These are phyloP conservation scores for Aspergillus steynii DNA, from an alignment of 495 filamentous ascomycete species.

Conservation along the genomic window DNA sequence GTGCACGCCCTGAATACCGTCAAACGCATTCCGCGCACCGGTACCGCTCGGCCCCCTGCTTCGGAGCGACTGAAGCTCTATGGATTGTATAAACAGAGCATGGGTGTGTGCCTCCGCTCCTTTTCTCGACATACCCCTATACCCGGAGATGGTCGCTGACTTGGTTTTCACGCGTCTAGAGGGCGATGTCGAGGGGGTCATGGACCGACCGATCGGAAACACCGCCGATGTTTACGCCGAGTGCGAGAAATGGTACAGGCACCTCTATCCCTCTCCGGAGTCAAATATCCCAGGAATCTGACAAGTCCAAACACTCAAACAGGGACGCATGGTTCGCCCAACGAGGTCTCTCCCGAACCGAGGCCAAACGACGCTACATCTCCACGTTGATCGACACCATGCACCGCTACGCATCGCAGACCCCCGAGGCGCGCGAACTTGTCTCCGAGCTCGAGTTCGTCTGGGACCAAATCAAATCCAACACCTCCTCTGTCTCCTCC, in stretches of 20 bases:
- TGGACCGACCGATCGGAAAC: conserved; percentile 72
- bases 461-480: conserved; percentile 95
- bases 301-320: background rate
- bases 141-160: conserved; percentile 6
- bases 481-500: conserved; percentile 59
- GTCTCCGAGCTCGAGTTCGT: conserved; percentile 97
- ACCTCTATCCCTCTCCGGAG: background rate
- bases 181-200: conserved; percentile 89
- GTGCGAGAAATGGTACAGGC: conserved; percentile 60
- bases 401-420: conserved; percentile 85
- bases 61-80: conserved; percentile 86
- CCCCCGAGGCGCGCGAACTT: conserved; percentile 80
- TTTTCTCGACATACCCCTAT: background rate
- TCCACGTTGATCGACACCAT: conserved; percentile 92
- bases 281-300: background rate
- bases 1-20: conserved; percentile 98
- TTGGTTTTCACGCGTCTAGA: conserved; percentile 48
- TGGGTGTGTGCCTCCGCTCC: conserved; percentile 52
- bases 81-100: conserved; percentile 97
- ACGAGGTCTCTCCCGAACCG: conserved; percentile 75
- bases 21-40: conserved; percentile 93
- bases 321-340: conserved; percentile 92
- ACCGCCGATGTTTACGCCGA: conserved; percentile 54
- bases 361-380: conserved; percentile 94
- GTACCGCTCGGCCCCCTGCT: conserved; percentile 82